Base-by-base conservation (phyloP, 208 protist genomes). In the Trypanosoma caninum region DNA sequence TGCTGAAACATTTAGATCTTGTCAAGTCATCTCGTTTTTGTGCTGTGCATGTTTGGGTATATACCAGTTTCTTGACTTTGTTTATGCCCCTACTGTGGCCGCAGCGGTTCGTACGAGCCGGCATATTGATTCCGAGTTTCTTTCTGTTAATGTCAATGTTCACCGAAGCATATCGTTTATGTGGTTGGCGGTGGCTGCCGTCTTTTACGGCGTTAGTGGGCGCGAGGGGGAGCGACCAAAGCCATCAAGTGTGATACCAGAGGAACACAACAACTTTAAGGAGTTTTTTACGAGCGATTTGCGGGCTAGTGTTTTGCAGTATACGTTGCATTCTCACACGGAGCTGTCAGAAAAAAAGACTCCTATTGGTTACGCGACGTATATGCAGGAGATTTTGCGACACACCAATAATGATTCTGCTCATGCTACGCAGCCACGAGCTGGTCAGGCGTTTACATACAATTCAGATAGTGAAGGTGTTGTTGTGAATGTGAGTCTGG, bases 231-330 rank as follows among this genome's bases (percentile, higher is more conserved):
- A 45, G 25, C 44, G 54, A 59, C 87, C 87, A 25, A 44, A 50
- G 1, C 38, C 67, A 18, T 64, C 75, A 11, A 65, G 68, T 22
- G 62, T 83, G 2, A 74, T 94, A 10, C 84, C 82, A 54, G 80
- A 91, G 63, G 82, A 94, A 55, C 58, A 91, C 46, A 67, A 64
- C 66, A 94, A 86, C 69, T 94, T 94, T 69, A 94, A 91, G 58
- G 88, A 94, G 22, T 86, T 92, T 52, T 94, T 86, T 79, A 85
- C 89, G 82, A 81, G 80, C 59, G 88, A 94, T 47, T 52, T 92
- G 45, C 76, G 88, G 2, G 80, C 79, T 8, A 79, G 84, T 23
- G 70, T 92, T 55, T 45, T 94, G 27, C 68, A 76, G 44, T 94
- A 91, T 54, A 60, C 87, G 16, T 46, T 42, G 25, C 37, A 37